Percentiles rank a stretch among this genome's conserved stretches.
phyloP scores from a whole-genome alignment of 164 flowering plant genomes.

The Dillenia suffruticosa region DNA sequence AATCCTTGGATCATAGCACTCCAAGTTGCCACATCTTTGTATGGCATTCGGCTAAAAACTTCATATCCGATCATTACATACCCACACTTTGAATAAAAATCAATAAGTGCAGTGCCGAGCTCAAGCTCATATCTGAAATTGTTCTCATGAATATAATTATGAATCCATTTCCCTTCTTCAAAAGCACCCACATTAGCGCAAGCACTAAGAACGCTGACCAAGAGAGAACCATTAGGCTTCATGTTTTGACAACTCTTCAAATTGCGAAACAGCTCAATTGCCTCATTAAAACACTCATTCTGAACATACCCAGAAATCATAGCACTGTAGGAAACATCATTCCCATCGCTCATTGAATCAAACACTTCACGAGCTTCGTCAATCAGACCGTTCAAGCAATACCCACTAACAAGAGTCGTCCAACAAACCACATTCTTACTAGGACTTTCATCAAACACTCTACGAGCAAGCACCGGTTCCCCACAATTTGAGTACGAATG shows the following conservation, averaged over 20 bases:
- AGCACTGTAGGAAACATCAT: constrained; percentile 24
- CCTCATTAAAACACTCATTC: constrained; percentile 20
- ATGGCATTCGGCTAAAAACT: constrained; percentile 10
- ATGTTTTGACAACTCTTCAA: constrained; percentile 7
- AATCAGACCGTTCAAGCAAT: constrained; percentile 1
- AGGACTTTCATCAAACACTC: constrained; percentile 8
- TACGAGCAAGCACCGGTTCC: constrained; percentile 11
- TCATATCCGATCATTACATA: constrained; percentile 6
- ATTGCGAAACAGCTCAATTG: constrained; percentile 19
- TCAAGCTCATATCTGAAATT: constrained; percentile 13
- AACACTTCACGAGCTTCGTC: constrained; percentile 18
- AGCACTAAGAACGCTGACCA: constrained; percentile 26
- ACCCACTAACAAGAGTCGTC: constrained; percentile 19
- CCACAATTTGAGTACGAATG: constrained; percentile 12
- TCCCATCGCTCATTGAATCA: constrained; percentile 20
- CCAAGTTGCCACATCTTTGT: constrained; percentile 14
- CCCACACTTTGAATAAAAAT: constrained; percentile 32
- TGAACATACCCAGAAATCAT: constrained; percentile 28
- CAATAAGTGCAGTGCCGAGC: constrained; percentile 19
- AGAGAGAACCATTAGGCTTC: constrained; percentile 17
- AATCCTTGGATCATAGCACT: constrained; percentile 24
- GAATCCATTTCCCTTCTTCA: constrained; percentile 25
- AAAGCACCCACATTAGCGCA: constrained; percentile 24
- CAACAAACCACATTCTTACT: constrained; percentile 23
- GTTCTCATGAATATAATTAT: constrained; percentile 8